Evolutionary conservation across 192 early-diverging fungal species (phyloP), one percentile per base, ranked within the genome.

Genomic region (Umbelopsis isabellina): DNA sequence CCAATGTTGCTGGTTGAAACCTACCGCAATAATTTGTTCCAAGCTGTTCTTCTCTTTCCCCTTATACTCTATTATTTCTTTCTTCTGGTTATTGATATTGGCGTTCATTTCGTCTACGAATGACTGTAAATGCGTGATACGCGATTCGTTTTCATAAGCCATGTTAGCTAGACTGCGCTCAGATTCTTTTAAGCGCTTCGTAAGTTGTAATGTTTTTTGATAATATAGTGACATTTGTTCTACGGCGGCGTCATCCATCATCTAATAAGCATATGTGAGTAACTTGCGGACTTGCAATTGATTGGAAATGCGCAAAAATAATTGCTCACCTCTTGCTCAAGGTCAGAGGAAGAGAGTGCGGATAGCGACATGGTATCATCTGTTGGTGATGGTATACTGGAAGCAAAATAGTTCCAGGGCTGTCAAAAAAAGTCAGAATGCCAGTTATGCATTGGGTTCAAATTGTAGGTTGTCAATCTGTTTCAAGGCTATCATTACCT

Each of bases 111-210:
- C 81, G 33, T 80, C 81, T 20, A 82, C 72, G 46, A 67, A 74
- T n/a, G 80, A 72, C 50, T 79, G 77, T 50, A 82, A 46, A 33
- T 73, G 65, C 12, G 75, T 69, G 53, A 82, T 82, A 49, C 75
- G 78, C 67, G 80, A 75, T 35, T 82, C 81, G 72, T 82, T 76
- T 66, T 82, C 75, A 70, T 75, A 75, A 33, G 81, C 68, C 68
- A 82, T 74, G 25, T 68, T 72, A 25, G 81, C 75, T 25, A 82
- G 66, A 67, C 76, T 76, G n/a, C 73, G 67, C 53, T 82, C 81
- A 15, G 75, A 77, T 65, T 74, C 73, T 74, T 82, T 82, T n/a
- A 82, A 49, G 46, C 78, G 65, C 45, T 79, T 72, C 13, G 81
- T 77, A 44, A 82, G 52, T 21, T 74, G 75, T 44, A 80, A 30